Base-by-base conservation (phyloP, 2,329 filamentous ascomycete genomes). In the Fusarium scirpi region DNA sequence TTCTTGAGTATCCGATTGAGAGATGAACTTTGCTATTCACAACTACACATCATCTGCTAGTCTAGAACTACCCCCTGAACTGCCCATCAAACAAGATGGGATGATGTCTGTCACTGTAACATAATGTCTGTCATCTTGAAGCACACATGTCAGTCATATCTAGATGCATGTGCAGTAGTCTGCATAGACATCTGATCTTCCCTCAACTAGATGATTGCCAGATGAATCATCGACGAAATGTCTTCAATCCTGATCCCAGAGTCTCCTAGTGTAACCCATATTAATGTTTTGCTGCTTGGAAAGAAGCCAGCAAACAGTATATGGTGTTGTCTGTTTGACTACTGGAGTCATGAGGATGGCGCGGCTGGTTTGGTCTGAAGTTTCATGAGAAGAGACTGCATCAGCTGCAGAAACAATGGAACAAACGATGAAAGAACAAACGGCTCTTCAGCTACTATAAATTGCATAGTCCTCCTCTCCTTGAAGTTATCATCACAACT, bases 251-350 rank as follows among this genome's bases (percentile, higher is more conserved):
- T 54, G 22, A n/a, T 47, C 61, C 56, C 40, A 46, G 44, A 45
- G 34, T 15, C 29, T 46, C 40, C 56, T 25, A 51, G 63, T 65
- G 58, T 58, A 69, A 52, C 41, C 12, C 30, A 16, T 25, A 12
- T 27, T 4, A 13, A 15, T 47, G 32, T 13, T 27, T 54, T 34
- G 20, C 32, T 22, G 43, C 18, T 20, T 52, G 45, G 46, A 16
- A 47, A 47, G 10, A 22, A 58, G 27, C 57, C 38, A 45, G 30
- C 45, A 51, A 69, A 52, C 29, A 44, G 32, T 40, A 44, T 54
- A 68, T 55, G n/a, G 44, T 25, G 29, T 20, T 45, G 41, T 55
- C 44, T 54, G 22, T 7, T 49, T 24, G 32, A 53, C 20, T 5
- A 48, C 58, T 22, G 22, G 40, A 47, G 40, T 43, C 20, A 46